Percentiles rank a stretch among this genome's conserved stretches.
Evolutionary conservation across 1,284 basidiomycete species (phyloP).

Genomic region (Pseudozyma sp.): DNA sequence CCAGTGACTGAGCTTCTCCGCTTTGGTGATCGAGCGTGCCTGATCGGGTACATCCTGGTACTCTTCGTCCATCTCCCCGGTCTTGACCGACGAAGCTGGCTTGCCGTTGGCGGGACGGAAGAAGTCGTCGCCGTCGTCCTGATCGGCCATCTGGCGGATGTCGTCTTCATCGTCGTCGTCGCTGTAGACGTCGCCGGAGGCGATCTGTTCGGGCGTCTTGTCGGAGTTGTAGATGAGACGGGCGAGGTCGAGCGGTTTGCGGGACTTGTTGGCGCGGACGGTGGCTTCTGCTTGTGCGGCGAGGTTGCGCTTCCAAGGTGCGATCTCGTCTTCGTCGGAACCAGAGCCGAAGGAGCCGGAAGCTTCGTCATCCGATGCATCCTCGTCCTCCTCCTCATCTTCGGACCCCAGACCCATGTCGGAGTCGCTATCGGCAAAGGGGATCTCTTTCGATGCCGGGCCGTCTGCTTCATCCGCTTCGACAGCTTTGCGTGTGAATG

Average conservation of each 20-base stretch:
- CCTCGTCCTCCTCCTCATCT: conserved; percentile 51
- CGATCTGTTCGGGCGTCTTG: conserved; percentile 79
- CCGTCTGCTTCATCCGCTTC: conserved; percentile 38
- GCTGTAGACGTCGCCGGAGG: conserved; percentile 70
- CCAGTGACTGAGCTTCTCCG: conserved; percentile 77
- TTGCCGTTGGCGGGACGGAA: conserved; percentile 73
- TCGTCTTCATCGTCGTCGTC: conserved; percentile 32
- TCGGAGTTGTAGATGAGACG: conserved; percentile 83
- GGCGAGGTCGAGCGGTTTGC: conserved; percentile 78
- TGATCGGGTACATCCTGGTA: conserved; percentile 76
- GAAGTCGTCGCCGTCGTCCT: conserved; percentile 77
- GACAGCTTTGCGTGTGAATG: conserved; percentile 27
- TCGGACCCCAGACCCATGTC: conserved; percentile 61
- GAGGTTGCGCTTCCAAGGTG: conserved; percentile 85
- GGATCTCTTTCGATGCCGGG: conserved; percentile 50
- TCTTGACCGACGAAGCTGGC: conserved; percentile 68
- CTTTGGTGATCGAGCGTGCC: conserved; percentile 75
- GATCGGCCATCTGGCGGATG: conserved; percentile 40
- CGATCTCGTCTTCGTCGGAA: conserved; percentile 57
- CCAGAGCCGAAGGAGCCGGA: conserved; percentile 21
- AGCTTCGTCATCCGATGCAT: conserved; percentile 58
- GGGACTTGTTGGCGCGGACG: conserved; percentile 64
- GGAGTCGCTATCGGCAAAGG: conserved; percentile 68
- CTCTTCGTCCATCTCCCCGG: conserved; percentile 39
- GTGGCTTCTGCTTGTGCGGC: conserved; percentile 74